Evolutionary conservation across 176 grass and related monocot genomes (phyloP).

Genomic region (Lolium rigidum): DNA sequence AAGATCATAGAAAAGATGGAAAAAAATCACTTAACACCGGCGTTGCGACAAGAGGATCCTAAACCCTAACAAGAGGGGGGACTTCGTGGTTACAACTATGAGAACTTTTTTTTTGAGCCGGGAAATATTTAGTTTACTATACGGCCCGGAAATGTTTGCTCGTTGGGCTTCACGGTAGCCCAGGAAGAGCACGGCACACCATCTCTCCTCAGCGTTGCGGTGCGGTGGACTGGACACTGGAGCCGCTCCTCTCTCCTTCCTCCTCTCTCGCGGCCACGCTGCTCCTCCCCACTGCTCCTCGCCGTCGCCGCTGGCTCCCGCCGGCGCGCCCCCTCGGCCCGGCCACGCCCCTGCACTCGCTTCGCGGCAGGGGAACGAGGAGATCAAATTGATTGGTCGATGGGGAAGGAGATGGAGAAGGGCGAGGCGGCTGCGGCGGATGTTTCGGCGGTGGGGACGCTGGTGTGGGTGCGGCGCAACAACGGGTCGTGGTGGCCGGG

Average conservation of each 20-base stretch:
- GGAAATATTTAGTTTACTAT: too few species aligned
- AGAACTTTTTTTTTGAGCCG: too few species aligned
- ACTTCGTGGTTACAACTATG: too few species aligned
- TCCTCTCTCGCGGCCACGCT: not conserved
- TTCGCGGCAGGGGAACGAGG: not conserved
- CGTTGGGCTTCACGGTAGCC: too few species aligned
- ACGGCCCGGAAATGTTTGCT: too few species aligned
- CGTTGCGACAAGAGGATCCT: too few species aligned
- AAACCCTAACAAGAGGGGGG: too few species aligned
- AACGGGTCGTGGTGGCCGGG: conserved; percentile 81
- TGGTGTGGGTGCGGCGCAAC: conserved; percentile 73
- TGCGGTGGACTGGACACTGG: conserved; percentile 13
- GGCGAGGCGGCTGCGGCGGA: conserved; percentile 17
- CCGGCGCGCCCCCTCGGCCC: not conserved
- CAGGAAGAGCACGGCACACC: not conserved
- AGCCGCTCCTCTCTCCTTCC: not conserved
- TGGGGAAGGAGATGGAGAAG: not conserved
- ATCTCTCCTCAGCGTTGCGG: not conserved
- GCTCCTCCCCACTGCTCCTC: not conserved
- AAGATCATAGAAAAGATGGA: too few species aligned
- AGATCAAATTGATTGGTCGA: conserved; percentile 20
- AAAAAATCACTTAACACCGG: too few species aligned
- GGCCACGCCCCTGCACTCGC: not conserved
- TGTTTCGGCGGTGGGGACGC: conserved; percentile 47
- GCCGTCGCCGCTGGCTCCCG: conserved; percentile 31